Conservation (phyloP, 495 filamentous ascomycete genomes). For the Jackrogersella minutella region DNA sequence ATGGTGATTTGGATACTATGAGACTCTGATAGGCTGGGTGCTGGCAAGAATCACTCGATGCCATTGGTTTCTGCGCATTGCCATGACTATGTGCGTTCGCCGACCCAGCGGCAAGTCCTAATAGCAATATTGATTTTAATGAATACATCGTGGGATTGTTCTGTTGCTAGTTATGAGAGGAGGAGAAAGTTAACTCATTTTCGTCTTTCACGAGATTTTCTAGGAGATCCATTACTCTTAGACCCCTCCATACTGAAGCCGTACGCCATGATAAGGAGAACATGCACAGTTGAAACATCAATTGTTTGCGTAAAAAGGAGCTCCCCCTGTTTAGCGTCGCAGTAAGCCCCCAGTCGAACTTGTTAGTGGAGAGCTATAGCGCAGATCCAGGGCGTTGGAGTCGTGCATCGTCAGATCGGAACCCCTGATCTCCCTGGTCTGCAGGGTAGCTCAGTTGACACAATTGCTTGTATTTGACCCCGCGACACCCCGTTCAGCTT, state of each 20-base stretch:
- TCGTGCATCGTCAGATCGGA: slow-evolving; percentile 36
- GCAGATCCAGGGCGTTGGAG: slow-evolving; percentile 32
- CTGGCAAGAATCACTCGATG: slow-evolving; percentile 42
- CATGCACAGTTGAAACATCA: slow-evolving; percentile 43
- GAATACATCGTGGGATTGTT: slow-evolving; percentile 25
- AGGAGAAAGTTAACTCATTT: background rate
- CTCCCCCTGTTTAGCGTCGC: slow-evolving; percentile 38
- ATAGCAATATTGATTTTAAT: slow-evolving; percentile 32
- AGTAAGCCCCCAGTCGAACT: slow-evolving; percentile 11
- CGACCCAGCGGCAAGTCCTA: slow-evolving; percentile 27
- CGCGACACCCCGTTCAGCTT: slow-evolving; percentile 17
- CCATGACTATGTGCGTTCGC: slow-evolving; percentile 34
- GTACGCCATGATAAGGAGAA: slow-evolving; percentile 24
- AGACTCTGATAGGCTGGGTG: slow-evolving; percentile 58
- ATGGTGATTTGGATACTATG: slow-evolving; percentile 61
- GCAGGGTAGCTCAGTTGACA: slow-evolving; percentile 32
- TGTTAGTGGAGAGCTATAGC: slow-evolving; percentile 29
- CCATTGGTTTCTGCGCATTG: slow-evolving; percentile 33
- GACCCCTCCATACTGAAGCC: background rate
- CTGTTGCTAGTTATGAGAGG: background rate
- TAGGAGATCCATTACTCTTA: too few relatives aligned
- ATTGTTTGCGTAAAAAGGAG: slow-evolving; percentile 30
- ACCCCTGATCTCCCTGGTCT: slow-evolving; percentile 35
- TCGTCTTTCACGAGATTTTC: background rate
- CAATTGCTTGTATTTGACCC: slow-evolving; percentile 32